These are phyloP conservation scores for Globisporangium nodosum DNA, from an alignment of 352 stramenopile genomes.

Conservation along the genomic window DNA sequence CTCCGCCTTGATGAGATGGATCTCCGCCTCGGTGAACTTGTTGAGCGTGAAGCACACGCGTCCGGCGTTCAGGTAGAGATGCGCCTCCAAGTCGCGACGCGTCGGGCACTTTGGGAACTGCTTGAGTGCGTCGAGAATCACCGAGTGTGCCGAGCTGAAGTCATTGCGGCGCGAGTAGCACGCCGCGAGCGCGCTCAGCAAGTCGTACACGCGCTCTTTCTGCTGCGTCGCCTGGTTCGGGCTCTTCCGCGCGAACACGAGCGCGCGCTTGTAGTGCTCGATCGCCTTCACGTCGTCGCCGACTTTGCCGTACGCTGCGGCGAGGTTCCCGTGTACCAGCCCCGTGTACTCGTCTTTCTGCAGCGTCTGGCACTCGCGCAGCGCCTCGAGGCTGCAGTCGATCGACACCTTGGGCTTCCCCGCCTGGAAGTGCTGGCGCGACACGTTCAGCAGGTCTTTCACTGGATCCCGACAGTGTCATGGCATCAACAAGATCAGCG, in stretches of 20 bases:
- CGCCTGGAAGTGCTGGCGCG: constrained; percentile 56
- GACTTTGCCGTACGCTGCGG: constrained; percentile 44
- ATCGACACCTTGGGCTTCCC: constrained; percentile 49
- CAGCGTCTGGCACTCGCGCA: constrained; percentile 45
- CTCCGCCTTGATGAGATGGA: constrained; percentile 34
- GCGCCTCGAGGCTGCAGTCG: constrained; percentile 34
- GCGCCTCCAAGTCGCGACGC: constrained; percentile 33
- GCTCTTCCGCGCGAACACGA: constrained; percentile 29
- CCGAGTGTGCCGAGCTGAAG: constrained; percentile 39
- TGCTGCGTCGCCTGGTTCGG: constrained; percentile 23
- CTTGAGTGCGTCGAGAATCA: constrained; percentile 47
- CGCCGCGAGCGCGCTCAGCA: constrained; percentile 43
- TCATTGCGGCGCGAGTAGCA: constrained; percentile 54
- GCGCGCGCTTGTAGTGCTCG: constrained; percentile 54
- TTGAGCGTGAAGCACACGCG: constrained; percentile 48
- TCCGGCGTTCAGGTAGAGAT: constrained; percentile 52
- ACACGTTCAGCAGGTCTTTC: constrained; percentile 43
- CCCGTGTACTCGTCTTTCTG: constrained; percentile 58
- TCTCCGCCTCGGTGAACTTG: constrained; percentile 42
- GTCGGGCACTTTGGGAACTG: constrained; percentile 37
- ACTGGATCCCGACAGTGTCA: constrained; percentile 14
- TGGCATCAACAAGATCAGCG: no score
- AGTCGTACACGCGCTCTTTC: constrained; percentile 53
- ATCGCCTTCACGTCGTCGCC: constrained; percentile 54
- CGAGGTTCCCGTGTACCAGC: constrained; percentile 62